These are phyloP conservation scores for Rhynchospora breviuscula DNA, from an alignment of 176 grass and related monocot species.

Conservation along the genomic window DNA sequence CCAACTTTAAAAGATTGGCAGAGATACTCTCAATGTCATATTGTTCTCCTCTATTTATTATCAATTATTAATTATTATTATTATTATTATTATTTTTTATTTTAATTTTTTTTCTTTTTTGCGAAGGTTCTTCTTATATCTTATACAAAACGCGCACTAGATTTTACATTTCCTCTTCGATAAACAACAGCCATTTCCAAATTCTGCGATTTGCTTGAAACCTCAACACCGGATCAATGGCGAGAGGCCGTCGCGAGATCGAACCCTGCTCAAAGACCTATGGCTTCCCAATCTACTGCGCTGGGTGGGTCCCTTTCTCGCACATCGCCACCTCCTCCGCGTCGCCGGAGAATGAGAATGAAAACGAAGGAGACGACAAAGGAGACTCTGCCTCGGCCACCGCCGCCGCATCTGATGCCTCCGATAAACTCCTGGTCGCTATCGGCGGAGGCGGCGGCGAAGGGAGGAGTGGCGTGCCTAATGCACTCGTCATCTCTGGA, in stretches of 20 bases:
- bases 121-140: too few species aligned
- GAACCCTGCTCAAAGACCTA: constrained; percentile 44
- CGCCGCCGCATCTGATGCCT: background rate
- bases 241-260: background rate
- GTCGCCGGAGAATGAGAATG: background rate
- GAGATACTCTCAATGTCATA: too few species aligned
- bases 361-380: constrained; percentile 3
- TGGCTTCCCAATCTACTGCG: constrained; percentile 91
- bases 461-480: constrained; percentile 74
- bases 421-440: constrained; percentile 27
- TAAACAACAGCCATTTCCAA: too few species aligned
- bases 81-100: too few species aligned
- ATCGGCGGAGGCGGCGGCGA: constrained; percentile 78
- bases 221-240: background rate
- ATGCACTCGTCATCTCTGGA: constrained; percentile 52
- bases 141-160: too few species aligned
- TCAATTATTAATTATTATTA: too few species aligned
- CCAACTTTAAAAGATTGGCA: too few species aligned
- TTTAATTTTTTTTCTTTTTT: too few species aligned
- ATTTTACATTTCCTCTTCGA: too few species aligned
- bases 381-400: background rate
- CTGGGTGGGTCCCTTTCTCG: constrained; percentile 62
- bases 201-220: too few species aligned
- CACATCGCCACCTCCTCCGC: constrained; percentile 41
- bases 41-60: too few species aligned